A percentile compares a stretch with the other conserved stretches of the same genome.
Conservation (phyloP, 2,329 filamentous ascomycete genomes). For the Fusarium sp. region DNA sequence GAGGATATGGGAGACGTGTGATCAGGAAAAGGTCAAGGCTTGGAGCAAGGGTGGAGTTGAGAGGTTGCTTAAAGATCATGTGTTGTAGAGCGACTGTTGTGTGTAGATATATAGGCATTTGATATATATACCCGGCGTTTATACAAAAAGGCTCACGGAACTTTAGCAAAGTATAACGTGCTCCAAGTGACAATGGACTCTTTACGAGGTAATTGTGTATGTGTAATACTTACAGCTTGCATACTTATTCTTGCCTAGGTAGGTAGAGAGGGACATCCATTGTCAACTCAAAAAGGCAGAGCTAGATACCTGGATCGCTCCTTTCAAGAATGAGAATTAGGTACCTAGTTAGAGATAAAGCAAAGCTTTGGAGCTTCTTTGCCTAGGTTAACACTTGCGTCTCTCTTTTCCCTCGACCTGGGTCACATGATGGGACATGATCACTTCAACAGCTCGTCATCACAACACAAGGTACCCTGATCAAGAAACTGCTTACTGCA, state of each 20-base stretch:
- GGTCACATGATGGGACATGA: not conserved
- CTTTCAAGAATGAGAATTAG: too few species aligned
- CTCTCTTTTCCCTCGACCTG: not conserved
- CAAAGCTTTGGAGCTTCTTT: not conserved
- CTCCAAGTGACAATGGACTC: not conserved
- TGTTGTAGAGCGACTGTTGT: conserved; percentile 4
- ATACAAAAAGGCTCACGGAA: conserved; percentile 2
- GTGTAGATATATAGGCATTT: not conserved
- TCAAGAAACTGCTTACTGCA: not conserved
- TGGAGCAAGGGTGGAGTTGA: conserved; percentile 71
- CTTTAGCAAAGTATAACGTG: not conserved
- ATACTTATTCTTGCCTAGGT: too few species aligned
- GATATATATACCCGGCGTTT: conserved; percentile 32
- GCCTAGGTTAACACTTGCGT: not conserved
- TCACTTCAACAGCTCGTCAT: not conserved
- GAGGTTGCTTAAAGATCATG: conserved; percentile 39
- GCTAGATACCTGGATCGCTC: too few species aligned
- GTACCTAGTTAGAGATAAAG: not conserved
- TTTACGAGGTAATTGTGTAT: not conserved
- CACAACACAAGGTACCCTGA: not conserved
- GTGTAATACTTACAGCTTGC: not conserved
- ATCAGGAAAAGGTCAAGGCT: conserved; percentile 69
- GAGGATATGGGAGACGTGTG: conserved; percentile 72
- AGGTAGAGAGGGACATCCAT: too few species aligned
- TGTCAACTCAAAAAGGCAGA: too few species aligned